These are phyloP conservation scores for Blastobotrys petasosporus DNA, from an alignment of 1,139 yeast species.

Conservation along the genomic window DNA sequence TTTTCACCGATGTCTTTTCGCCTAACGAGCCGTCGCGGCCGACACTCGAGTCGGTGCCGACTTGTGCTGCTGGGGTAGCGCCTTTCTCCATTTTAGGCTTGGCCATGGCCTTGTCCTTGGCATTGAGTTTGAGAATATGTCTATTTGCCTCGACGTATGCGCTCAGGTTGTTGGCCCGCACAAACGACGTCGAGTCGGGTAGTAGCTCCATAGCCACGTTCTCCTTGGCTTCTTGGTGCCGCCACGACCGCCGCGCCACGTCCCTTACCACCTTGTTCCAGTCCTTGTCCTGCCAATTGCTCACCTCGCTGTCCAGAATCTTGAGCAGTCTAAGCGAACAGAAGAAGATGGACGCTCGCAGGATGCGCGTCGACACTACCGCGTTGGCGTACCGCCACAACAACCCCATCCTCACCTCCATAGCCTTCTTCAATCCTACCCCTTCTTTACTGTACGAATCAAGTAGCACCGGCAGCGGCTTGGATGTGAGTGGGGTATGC, in stretches of 20 bases:
- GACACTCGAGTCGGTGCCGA: conserved; percentile 81
- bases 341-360: conserved; percentile 76
- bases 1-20: conserved; percentile 78
- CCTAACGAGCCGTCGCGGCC: conserved; percentile 57
- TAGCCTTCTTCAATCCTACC: conserved; percentile 60
- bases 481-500: conserved; percentile 45
- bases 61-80: conserved; percentile 60
- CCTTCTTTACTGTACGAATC: conserved; percentile 65
- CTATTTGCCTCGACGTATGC: conserved; percentile 92
- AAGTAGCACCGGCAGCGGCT: conserved; percentile 47
- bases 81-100: conserved; percentile 15
- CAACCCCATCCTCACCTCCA: conserved; percentile 78
- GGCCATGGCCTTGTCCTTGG: conserved; percentile 21
- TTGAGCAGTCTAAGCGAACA: conserved; percentile 53
- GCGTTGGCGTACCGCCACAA: conserved; percentile 82
- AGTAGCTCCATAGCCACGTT: conserved; percentile 9
- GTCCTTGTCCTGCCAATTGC: conserved; percentile 36
- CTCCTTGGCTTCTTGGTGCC: conserved; percentile 44
- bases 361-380: conserved; percentile 64
- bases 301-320: conserved; percentile 30
- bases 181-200: conserved; percentile 49
- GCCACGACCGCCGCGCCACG: conserved; percentile 88
- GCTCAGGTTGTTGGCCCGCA: conserved; percentile 69
- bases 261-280: conserved; percentile 73
- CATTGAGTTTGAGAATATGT: conserved; percentile 53